Percentiles rank a stretch among this genome's conserved stretches.
Conservation (phyloP, 2,329 filamentous ascomycete species). For the Lithohypha guttulata region DNA sequence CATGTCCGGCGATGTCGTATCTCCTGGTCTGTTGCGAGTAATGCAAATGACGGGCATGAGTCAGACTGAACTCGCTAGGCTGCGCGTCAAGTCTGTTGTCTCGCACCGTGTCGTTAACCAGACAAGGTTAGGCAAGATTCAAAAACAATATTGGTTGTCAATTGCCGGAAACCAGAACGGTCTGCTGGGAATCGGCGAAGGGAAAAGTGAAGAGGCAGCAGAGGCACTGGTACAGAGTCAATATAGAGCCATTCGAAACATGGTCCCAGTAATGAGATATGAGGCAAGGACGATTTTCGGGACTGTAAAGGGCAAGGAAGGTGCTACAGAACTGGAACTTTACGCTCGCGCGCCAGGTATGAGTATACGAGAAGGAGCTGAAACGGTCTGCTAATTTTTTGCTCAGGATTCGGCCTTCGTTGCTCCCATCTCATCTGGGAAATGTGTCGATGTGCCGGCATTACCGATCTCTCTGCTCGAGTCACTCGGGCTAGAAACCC, state of each 20-base stretch:
- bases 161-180: constrained; percentile 83
- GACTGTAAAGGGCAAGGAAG: constrained; percentile 70
- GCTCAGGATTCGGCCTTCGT: constrained; percentile 82
- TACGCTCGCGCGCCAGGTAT: constrained; percentile 77
- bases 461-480: constrained; percentile 72
- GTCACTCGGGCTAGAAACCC: constrained; percentile 83
- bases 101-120: constrained; percentile 72
- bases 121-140: constrained; percentile 90
- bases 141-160: constrained; percentile 61
- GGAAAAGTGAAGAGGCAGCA: constrained; percentile 65
- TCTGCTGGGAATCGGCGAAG: constrained; percentile 76
- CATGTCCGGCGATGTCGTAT: constrained; percentile 10
- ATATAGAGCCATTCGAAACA: constrained; percentile 76
- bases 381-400: constrained; percentile 7
- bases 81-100: constrained; percentile 65
- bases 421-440: constrained; percentile 89
- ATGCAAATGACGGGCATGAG: constrained; percentile 48
- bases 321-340: constrained; percentile 75
- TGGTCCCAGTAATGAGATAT: constrained; percentile 84
- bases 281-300: constrained; percentile 89
- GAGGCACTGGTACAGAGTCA: constrained; percentile 62
- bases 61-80: constrained; percentile 34
- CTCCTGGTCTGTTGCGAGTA: constrained; percentile 36
- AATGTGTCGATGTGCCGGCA: constrained; percentile 77
- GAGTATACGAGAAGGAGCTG: no score